These are phyloP conservation scores for Tylopilus plumbeoviolaceoides DNA, from an alignment of 768 basidiomycete genomes.

Conservation along the genomic window DNA sequence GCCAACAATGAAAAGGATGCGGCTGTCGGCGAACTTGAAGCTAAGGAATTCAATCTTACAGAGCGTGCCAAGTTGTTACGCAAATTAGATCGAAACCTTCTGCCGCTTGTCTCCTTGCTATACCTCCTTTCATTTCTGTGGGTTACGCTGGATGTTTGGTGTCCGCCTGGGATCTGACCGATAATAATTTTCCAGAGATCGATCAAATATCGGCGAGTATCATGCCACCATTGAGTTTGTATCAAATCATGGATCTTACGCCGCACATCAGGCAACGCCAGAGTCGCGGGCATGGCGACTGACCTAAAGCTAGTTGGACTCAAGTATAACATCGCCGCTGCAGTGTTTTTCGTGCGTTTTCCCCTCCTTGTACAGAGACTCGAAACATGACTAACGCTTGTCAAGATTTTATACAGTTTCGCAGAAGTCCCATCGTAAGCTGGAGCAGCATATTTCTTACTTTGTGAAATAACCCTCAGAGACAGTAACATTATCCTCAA, in stretches of 20 bases:
- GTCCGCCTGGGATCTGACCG: neutral
- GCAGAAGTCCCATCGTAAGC: slow-evolving; percentile 38
- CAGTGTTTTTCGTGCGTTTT: slow-evolving; percentile 35
- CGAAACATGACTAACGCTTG: neutral
- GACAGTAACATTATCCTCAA: slow-evolving; percentile 36
- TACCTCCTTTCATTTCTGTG: slow-evolving; percentile 46
- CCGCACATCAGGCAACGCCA: slow-evolving; percentile 34
- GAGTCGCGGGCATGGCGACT: slow-evolving; percentile 41
- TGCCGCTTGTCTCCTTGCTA: slow-evolving; percentile 42
- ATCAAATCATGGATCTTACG: neutral
- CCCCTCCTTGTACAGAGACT: neutral
- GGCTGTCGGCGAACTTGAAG: neutral
- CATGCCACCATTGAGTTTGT: neutral
- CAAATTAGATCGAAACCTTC: slow-evolving; percentile 42
- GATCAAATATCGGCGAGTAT: slow-evolving; percentile 41
- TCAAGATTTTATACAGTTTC: slow-evolving; percentile 35
- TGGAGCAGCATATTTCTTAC: neutral
- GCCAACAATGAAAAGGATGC: slow-evolving; percentile 12
- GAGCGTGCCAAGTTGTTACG: slow-evolving; percentile 32
- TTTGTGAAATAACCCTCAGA: slow-evolving; percentile 1
- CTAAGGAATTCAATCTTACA: slow-evolving; percentile 7
- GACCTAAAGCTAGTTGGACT: slow-evolving; percentile 35
- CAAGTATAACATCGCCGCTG: slow-evolving; percentile 35
- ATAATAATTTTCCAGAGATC: slow-evolving; percentile 30
- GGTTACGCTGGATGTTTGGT: slow-evolving; percentile 15